These are phyloP conservation scores for Diaporthe citrichinensis DNA, from an alignment of 2,329 filamentous ascomycete species.

Conservation along the genomic window DNA sequence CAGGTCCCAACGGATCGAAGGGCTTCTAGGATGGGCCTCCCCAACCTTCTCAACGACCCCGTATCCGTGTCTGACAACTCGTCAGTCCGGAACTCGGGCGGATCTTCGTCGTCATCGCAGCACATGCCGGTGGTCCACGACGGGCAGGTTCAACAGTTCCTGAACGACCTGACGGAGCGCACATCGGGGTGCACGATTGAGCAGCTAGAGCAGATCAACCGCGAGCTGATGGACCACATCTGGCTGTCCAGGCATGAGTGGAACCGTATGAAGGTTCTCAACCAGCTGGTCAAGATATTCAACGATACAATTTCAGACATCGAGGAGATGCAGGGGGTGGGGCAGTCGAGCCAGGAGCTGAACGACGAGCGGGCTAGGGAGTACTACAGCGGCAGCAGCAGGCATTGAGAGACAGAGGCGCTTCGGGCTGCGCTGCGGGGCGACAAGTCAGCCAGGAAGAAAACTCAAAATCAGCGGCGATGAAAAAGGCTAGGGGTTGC, in stretches of 20 bases:
- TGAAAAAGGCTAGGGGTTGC: not conserved
- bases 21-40: conserved; percentile 53
- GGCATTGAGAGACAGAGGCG: not conserved
- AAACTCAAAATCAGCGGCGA: not conserved
- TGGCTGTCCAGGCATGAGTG: conserved; percentile 86
- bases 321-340: conserved; percentile 63
- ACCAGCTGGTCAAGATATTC: conserved; percentile 75
- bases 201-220: conserved; percentile 94
- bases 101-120: conserved; percentile 57
- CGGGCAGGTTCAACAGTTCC: conserved; percentile 68
- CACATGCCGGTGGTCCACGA: conserved; percentile 62
- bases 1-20: conserved; percentile 49
- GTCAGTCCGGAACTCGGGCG: conserved; percentile 49
- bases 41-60: conserved; percentile 60
- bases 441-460: not conserved
- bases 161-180: conserved; percentile 73
- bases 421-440: not conserved
- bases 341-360: conserved; percentile 58
- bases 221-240: conserved; percentile 89
- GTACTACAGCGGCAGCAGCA: conserved; percentile 26
- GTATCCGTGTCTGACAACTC: conserved; percentile 45
- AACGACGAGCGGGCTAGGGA: conserved; percentile 21
- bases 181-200: conserved; percentile 89
- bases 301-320: conserved; percentile 82
- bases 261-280: conserved; percentile 81